Conservation (phyloP, 139 green algal genomes). For the Volvox africanus region DNA sequence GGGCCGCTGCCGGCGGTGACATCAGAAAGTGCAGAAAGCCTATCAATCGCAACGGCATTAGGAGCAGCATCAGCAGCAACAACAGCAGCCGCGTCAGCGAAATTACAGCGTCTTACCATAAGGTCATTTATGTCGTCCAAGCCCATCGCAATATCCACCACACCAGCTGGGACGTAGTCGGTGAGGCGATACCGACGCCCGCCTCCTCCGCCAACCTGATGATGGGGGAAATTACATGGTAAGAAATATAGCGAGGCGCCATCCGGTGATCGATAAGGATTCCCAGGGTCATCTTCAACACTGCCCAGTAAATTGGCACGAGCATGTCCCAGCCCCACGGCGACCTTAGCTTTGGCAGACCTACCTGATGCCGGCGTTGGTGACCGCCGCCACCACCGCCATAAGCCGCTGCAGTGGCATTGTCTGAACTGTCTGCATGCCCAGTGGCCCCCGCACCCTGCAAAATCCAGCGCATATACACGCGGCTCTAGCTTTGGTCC, state of each 20-base stretch:
- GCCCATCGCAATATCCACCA: constrained; percentile 54
- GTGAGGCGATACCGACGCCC: constrained; percentile 20
- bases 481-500: no score
- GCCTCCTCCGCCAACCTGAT: not conserved
- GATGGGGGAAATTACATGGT: no score
- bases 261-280: no score
- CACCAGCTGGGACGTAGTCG: constrained; percentile 50
- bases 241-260: no score
- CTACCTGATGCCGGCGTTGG: not conserved
- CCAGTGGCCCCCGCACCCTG: no score
- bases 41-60: not conserved
- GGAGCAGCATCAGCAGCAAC: not conserved
- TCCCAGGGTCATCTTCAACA: no score
- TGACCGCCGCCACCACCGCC: not conserved
- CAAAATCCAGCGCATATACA: no score
- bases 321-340: no score
- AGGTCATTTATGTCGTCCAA: constrained; percentile 71
- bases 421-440: not conserved
- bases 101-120: constrained; percentile 49
- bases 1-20: no score
- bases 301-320: no score
- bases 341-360: not conserved
- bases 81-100: not conserved
- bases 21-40: no score
- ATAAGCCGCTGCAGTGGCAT: not conserved